Conservation (phyloP, 768 basidiomycete species). For the Ramaria rubella region DNA sequence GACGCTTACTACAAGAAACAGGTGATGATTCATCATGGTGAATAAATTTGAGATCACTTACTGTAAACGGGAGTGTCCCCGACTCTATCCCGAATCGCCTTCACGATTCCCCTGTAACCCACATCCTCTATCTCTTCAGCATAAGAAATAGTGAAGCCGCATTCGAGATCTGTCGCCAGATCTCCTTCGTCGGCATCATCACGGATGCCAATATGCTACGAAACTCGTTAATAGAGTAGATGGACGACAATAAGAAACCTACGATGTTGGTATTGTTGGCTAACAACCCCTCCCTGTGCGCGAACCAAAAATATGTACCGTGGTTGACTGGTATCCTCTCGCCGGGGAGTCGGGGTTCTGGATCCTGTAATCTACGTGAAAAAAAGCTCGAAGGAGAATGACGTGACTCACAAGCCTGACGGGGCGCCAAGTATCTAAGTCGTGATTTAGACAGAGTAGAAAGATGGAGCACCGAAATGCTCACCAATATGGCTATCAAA, state of each 20-base stretch:
- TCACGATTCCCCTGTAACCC: slow-evolving; percentile 26
- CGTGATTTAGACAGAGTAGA: too few relatives aligned
- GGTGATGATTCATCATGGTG: slow-evolving; percentile 30
- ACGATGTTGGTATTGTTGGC: slow-evolving; percentile 28
- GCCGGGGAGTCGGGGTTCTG: slow-evolving; percentile 24
- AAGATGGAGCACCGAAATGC: not conserved
- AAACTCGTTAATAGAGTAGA: not conserved
- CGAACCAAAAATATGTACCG: slow-evolving; percentile 30
- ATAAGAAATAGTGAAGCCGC: slow-evolving; percentile 18
- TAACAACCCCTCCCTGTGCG: slow-evolving; percentile 27
- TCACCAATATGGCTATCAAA: slow-evolving; percentile 26
- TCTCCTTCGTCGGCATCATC: slow-evolving; percentile 20
- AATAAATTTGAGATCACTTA: slow-evolving; percentile 51
- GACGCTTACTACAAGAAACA: slow-evolving; percentile 16
- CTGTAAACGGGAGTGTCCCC: slow-evolving; percentile 30
- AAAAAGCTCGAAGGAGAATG: too few relatives aligned
- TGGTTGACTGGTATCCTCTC: slow-evolving; percentile 26
- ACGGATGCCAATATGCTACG: slow-evolving; percentile 28
- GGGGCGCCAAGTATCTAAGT: not conserved
- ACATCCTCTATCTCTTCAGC: slow-evolving; percentile 27
- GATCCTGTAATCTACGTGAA: too few relatives aligned
- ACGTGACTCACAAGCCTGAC: not conserved
- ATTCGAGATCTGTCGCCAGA: slow-evolving; percentile 24
- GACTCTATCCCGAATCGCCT: slow-evolving; percentile 26
- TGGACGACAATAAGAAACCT: not conserved